A percentile compares a stretch with the other conserved stretches of the same genome.
phyloP scores from a whole-genome alignment of 768 basidiomycete species.

The Suillus plorans region DNA sequence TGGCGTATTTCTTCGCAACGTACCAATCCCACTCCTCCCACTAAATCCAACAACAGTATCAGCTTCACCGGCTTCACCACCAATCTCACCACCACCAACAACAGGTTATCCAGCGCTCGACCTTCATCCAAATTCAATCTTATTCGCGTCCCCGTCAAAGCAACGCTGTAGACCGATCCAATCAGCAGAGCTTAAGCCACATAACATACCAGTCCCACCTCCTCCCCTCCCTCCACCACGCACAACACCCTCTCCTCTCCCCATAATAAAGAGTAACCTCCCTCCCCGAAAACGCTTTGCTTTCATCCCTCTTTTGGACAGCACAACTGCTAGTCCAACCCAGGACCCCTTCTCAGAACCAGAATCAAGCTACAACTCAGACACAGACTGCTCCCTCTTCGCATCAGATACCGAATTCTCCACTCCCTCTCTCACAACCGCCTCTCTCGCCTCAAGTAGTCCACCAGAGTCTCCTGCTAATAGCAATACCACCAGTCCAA shows the following conservation, averaged over 20 bases:
- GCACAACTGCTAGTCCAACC: not conserved
- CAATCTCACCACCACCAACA: not conserved
- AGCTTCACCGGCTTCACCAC: not conserved
- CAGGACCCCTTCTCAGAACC: not conserved
- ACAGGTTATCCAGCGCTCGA: not conserved
- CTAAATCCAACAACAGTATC: constrained; percentile 35
- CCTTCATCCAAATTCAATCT: constrained; percentile 2
- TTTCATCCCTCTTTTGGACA: constrained; percentile 12
- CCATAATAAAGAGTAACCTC: not conserved
- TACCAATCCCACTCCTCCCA: constrained; percentile 66
- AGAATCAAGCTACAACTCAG: constrained; percentile 1
- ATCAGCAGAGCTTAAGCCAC: constrained; percentile 4
- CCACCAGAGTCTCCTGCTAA: constrained; percentile 10
- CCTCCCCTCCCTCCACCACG: constrained; percentile 8
- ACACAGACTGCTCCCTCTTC: constrained; percentile 10
- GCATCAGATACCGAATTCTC: constrained; percentile 12
- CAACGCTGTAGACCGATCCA: not conserved
- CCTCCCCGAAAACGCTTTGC: constrained; percentile 14
- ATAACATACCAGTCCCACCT: constrained; percentile 14
- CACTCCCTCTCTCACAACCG: constrained; percentile 16
- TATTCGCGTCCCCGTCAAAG: not conserved
- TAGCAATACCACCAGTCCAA: not conserved
- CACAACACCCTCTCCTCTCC: not conserved
- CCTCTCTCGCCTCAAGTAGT: constrained; percentile 13
- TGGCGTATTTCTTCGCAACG: constrained; percentile 46